Evolutionary conservation across 139 green algal genomes (phyloP).

Genomic region (Trebouxia sp.): DNA sequence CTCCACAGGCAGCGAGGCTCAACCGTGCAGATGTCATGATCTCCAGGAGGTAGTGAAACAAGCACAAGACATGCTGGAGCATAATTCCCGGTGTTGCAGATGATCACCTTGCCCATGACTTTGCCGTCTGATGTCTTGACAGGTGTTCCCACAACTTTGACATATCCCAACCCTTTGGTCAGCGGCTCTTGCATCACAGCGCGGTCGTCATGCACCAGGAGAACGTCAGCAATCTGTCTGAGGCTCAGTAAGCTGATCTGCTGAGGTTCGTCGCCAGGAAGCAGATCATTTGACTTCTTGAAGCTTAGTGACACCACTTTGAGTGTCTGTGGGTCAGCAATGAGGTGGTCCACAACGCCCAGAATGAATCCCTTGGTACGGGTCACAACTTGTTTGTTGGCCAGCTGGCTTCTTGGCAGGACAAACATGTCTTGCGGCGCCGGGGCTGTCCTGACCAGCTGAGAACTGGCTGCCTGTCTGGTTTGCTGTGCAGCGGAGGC

Average conservation of each 20-base stretch:
- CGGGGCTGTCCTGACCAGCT: background rate
- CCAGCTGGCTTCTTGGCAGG: background rate
- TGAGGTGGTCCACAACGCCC: background rate
- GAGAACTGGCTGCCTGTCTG: background rate
- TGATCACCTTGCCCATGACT: background rate
- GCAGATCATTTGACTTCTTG: background rate
- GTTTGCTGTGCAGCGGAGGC: background rate
- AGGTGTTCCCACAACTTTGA: constrained; percentile 4
- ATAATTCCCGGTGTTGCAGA: background rate
- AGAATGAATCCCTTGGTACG: background rate
- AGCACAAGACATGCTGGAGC: too few species aligned
- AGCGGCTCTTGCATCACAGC: background rate
- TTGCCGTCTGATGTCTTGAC: constrained; percentile 29
- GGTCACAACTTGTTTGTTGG: constrained; percentile 14
- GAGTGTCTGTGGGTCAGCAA: background rate
- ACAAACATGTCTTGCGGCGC: background rate
- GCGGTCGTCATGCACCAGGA: background rate
- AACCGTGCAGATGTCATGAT: too few species aligned
- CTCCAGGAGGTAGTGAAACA: too few species aligned
- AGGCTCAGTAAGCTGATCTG: background rate
- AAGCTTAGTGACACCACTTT: background rate
- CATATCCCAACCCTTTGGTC: background rate
- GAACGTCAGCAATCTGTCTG: constrained; percentile 12
- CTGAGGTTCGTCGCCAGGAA: background rate
- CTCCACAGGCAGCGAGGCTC: too few species aligned